These are phyloP conservation scores for Amanita rubescens DNA, from an alignment of 768 basidiomycete genomes.

Conservation along the genomic window DNA sequence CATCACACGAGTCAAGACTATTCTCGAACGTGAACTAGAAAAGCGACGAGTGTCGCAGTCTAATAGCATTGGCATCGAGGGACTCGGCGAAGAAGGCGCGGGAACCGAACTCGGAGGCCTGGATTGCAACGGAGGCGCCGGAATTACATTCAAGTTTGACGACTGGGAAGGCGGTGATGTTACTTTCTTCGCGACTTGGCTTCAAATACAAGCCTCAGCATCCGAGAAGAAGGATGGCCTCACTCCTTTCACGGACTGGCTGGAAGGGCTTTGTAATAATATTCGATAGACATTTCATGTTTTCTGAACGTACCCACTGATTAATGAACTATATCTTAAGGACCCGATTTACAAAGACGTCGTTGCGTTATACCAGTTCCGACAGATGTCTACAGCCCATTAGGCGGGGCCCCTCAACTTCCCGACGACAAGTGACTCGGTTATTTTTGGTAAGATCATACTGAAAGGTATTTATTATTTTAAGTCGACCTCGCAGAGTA, in stretches of 20 bases:
- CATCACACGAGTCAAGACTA: slow-evolving; percentile 60
- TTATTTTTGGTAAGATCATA: no score
- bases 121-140: slow-evolving; percentile 52
- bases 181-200: slow-evolving; percentile 54
- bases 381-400: no score
- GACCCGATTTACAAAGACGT: no score
- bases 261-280: slow-evolving; percentile 28
- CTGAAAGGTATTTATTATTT: no score
- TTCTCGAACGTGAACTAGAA: slow-evolving; percentile 81
- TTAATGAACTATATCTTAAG: no score
- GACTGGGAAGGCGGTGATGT: slow-evolving; percentile 87
- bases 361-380: no score
- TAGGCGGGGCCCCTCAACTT: no score
- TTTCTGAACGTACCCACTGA: no score
- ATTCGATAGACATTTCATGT: neutral
- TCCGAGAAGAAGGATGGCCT: slow-evolving; percentile 33
- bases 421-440: no score
- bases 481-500: no score
- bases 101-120: slow-evolving; percentile 64
- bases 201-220: slow-evolving; percentile 17
- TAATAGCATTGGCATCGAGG: slow-evolving; percentile 64
- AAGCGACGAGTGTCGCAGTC: slow-evolving; percentile 61
- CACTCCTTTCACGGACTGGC: slow-evolving; percentile 37
- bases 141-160: slow-evolving; percentile 58
- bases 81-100: slow-evolving; percentile 64